A percentile compares a stretch with the other conserved stretches of the same genome.
phyloP scores from a whole-genome alignment of 164 flowering plant species.

The Amborella trichopoda region DNA sequence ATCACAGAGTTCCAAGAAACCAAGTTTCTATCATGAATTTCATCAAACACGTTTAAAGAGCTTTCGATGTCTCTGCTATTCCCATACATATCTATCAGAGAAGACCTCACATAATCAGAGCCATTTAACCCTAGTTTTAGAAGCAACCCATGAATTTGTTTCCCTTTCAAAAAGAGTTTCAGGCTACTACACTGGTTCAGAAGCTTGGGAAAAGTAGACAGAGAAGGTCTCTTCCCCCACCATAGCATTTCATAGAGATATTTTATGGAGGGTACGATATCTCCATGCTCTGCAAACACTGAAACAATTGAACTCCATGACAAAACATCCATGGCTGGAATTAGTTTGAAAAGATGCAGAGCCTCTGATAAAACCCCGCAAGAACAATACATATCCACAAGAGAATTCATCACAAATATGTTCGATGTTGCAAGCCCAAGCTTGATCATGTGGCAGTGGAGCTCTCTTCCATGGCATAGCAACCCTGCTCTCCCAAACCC shows the following conservation, averaged over 20 bases:
- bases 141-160: slow-evolving; percentile 43
- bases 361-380: slow-evolving; percentile 40
- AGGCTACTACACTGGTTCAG: slow-evolving; percentile 32
- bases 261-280: slow-evolving; percentile 28
- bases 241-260: slow-evolving; percentile 37
- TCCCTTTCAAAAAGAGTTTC: slow-evolving; percentile 29
- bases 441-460: slow-evolving; percentile 49
- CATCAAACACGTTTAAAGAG: slow-evolving; percentile 31
- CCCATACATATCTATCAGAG: slow-evolving; percentile 74
- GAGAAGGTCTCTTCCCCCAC: slow-evolving; percentile 55
- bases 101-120: slow-evolving; percentile 43
- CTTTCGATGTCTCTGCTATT: slow-evolving; percentile 42
- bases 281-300: slow-evolving; percentile 29
- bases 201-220: slow-evolving; percentile 43
- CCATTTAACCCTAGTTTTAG: slow-evolving; percentile 41
- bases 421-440: slow-evolving; percentile 30
- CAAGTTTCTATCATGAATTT: slow-evolving; percentile 17
- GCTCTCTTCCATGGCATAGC: slow-evolving; percentile 38
- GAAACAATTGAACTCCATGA: slow-evolving; percentile 74
- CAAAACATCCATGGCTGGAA: slow-evolving; percentile 37
- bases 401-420: slow-evolving; percentile 51
- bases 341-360: slow-evolving; percentile 27
- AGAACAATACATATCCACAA: slow-evolving; percentile 65
- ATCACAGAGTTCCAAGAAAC: slow-evolving; percentile 60
- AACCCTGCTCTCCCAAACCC: slow-evolving; percentile 32